Evolutionary conservation across 805 yeast species (phyloP).

Genomic region (Candida maltosa): DNA sequence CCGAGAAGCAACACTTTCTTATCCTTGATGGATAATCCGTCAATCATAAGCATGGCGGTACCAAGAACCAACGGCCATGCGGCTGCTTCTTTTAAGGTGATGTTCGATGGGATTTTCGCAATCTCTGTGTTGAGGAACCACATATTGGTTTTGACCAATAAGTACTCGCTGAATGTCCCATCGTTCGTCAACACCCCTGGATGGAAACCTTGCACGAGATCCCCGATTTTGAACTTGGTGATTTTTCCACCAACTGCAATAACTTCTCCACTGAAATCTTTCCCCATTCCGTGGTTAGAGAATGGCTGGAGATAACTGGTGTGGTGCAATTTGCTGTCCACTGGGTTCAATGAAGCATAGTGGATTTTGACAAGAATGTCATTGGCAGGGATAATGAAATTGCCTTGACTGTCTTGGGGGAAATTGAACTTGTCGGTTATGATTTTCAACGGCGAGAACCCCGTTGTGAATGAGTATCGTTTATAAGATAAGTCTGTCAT

Average conservation of each 20-base stretch:
- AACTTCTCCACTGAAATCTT: constrained; percentile 32
- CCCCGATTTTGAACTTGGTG: constrained; percentile 22
- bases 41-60: constrained; percentile 52
- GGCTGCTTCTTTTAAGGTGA: constrained; percentile 57
- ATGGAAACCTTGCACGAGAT: constrained; percentile 26
- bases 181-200: constrained; percentile 12
- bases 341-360: constrained; percentile 32
- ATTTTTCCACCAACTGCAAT: constrained; percentile 23
- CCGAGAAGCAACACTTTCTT: constrained; percentile 64
- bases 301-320: neutral
- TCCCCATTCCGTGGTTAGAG: constrained; percentile 22
- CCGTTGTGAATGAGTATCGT: too few species aligned
- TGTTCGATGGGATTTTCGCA: constrained; percentile 37
- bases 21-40: constrained; percentile 31
- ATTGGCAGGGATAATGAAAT: constrained; percentile 12
- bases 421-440: too few species aligned
- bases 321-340: constrained; percentile 22
- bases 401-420: too few species aligned
- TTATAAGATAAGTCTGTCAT: too few species aligned
- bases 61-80: constrained; percentile 62
- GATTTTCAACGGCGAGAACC: too few species aligned
- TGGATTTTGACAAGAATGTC: constrained; percentile 28
- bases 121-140: constrained; percentile 17
- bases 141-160: constrained; percentile 32
- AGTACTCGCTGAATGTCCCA: constrained; percentile 49